Conservation (phyloP, 2,329 filamentous ascomycete genomes). For the Fonsecaea nubica region DNA sequence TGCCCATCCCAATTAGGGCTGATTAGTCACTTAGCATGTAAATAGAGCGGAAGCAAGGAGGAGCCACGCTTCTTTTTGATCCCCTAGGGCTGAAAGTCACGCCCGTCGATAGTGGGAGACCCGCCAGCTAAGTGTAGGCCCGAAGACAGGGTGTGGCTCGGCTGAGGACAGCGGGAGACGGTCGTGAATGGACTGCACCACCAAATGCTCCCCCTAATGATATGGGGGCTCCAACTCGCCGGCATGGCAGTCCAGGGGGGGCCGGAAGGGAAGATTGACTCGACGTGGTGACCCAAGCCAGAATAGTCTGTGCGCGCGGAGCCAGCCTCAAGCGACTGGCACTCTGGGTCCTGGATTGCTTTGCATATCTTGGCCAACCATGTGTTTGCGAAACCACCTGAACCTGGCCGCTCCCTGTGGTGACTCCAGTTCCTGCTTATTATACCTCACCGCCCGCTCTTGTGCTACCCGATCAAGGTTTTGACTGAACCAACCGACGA, state of each 20-base stretch:
- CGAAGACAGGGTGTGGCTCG: background rate
- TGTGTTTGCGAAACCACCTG: background rate
- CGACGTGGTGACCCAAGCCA: constrained; percentile 1
- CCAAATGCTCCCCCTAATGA: background rate
- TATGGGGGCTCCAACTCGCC: background rate
- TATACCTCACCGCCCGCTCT: constrained; percentile 10
- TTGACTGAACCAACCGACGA: background rate
- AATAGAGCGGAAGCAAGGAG: background rate
- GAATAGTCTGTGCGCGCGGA: background rate
- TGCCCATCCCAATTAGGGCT: background rate
- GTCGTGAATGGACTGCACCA: background rate
- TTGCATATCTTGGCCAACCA: constrained; percentile 4
- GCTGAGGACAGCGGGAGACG: background rate
- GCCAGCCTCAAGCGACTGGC: background rate
- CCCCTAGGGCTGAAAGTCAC: constrained; percentile 2
- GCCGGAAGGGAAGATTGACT: background rate
- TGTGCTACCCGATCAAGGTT: background rate
- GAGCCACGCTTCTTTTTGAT: background rate
- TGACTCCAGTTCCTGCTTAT: constrained; percentile 2
- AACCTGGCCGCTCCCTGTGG: background rate
- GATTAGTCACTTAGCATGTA: constrained; percentile 5
- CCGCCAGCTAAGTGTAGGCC: background rate
- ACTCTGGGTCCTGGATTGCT: background rate
- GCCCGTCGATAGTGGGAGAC: background rate
- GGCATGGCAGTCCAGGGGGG: background rate